Percentiles rank a stretch among this genome's conserved stretches.
Evolutionary conservation across 371 early-diverging fungal species (phyloP).

Genomic region (Synchytrium microbalum): DNA sequence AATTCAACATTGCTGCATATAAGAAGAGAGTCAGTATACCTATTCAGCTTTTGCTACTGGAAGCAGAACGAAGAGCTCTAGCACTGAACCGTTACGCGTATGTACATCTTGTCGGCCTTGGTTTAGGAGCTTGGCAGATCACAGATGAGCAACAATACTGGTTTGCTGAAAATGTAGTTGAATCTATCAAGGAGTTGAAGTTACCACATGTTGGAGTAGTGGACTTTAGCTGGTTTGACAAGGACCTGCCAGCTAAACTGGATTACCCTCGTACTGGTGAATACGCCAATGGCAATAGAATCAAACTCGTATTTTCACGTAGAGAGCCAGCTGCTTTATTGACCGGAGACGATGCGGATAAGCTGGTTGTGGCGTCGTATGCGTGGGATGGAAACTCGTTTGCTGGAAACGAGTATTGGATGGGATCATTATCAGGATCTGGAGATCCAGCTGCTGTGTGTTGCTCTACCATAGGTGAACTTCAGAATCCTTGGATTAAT

Average conservation of each 20-base stretch:
- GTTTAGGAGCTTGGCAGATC: slow-evolving; percentile 30
- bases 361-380: slow-evolving; percentile 20
- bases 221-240: slow-evolving; percentile 21
- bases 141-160: slow-evolving; percentile 3
- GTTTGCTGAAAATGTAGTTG: slow-evolving; percentile 16
- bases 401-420: slow-evolving; percentile 34
- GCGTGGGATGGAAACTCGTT: slow-evolving; percentile 34
- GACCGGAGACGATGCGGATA: background rate
- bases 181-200: slow-evolving; percentile 1
- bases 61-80: no score
- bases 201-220: slow-evolving; percentile 18
- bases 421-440: slow-evolving; percentile 14
- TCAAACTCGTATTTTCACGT: slow-evolving; percentile 19
- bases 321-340: slow-evolving; percentile 22
- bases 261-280: background rate
- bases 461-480: slow-evolving; percentile 25
- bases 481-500: no score
- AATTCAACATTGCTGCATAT: no score
- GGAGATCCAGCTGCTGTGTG: slow-evolving; percentile 32
- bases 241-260: slow-evolving; percentile 2
- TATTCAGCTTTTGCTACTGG: no score
- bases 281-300: slow-evolving; percentile 12
- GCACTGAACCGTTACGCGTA: no score
- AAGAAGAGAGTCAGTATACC: no score
- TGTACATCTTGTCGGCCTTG: slow-evolving; percentile 30